Conservation (phyloP, 768 basidiomycete species). For the Terana coerulea region DNA sequence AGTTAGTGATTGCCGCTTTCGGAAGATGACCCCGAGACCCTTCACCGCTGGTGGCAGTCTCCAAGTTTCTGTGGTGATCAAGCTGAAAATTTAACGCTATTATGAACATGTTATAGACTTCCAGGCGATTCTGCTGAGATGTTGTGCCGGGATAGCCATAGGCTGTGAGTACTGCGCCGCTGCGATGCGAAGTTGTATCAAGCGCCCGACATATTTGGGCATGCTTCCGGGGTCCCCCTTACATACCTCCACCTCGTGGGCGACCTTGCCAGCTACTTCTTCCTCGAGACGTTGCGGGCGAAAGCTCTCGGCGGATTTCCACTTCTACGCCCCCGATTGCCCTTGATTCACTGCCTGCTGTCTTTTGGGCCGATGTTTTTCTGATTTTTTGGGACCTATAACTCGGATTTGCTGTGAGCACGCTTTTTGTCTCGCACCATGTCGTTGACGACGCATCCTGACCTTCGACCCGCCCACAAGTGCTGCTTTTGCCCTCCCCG, state of each 20-base stretch:
- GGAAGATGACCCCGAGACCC: background rate
- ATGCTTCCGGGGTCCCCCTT: constrained; percentile 6
- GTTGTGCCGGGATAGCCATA: too few species aligned
- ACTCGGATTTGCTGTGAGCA: constrained; percentile 15
- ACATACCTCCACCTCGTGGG: constrained; percentile 7
- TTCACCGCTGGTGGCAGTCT: too few species aligned
- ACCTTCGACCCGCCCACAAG: constrained; percentile 2
- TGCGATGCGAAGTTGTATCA: too few species aligned
- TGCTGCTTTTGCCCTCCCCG: constrained; percentile 10
- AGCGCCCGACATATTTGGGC: background rate
- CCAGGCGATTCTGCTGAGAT: too few species aligned
- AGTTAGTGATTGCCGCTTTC: background rate
- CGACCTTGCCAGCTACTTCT: constrained; percentile 5
- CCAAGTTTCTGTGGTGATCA: too few species aligned
- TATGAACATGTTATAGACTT: too few species aligned
- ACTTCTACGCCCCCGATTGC: background rate
- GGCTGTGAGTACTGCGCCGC: too few species aligned
- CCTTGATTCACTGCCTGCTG: constrained; percentile 4
- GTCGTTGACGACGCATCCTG: constrained; percentile 8
- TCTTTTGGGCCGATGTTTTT: constrained; percentile 10
- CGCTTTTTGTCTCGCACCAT: constrained; percentile 8
- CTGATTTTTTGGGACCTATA: constrained; percentile 3
- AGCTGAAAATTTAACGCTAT: too few species aligned
- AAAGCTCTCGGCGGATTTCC: constrained; percentile 9
- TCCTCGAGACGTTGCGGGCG: constrained; percentile 12